Base-by-base conservation (phyloP, 78 protist species). In the Monosiga brevicollis region DNA sequence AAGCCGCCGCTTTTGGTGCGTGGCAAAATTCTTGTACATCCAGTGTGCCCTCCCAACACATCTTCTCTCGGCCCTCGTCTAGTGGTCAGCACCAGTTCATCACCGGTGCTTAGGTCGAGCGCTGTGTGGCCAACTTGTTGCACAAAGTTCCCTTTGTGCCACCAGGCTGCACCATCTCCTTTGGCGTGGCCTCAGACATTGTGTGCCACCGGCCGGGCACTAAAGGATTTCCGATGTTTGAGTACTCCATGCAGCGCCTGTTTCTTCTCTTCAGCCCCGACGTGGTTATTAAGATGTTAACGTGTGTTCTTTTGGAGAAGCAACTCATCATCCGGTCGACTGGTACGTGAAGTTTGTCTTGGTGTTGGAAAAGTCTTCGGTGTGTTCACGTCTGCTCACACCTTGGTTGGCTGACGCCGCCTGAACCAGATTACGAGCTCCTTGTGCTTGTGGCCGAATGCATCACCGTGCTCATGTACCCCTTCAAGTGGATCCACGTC, bases 401-500 rank as follows among this genome's bases (percentile, higher is more conserved):
- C 62, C 62, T 49, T 49, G 62, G 29, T 15, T 15, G 15, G 15
- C 15, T 15, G 15, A 6, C 62, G 15, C 15, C 62, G 15, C 62
- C 6, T 49, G 29, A 49, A 6, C 62, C 39, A 2, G 79, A 75
- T 32, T 20, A 32, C 2, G 79, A 75, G 37, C 49, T 36, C 36
- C 24, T 75, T 0, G 49, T 36, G 36, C 20, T 35, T 25, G 49
- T 39, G 29, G 39, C 34, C 54, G 79, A 75, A 49, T 20, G 79
- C 79, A 1, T 39, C 6, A 1, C 37, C 26, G 49, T 38, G 32
- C 79, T 82, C 73, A 75, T 82, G 35, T 75, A 37, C 39, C 84
- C 84, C 26, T 82, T 82, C 34, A 6, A 29, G 55, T 82, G 84
- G 84, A 1, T 24, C 10, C 84, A 82, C 84, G 84, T 82, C 29